phyloP scores from a whole-genome alignment of 2,329 filamentous ascomycete genomes.

The Sporothrix humicola region DNA sequence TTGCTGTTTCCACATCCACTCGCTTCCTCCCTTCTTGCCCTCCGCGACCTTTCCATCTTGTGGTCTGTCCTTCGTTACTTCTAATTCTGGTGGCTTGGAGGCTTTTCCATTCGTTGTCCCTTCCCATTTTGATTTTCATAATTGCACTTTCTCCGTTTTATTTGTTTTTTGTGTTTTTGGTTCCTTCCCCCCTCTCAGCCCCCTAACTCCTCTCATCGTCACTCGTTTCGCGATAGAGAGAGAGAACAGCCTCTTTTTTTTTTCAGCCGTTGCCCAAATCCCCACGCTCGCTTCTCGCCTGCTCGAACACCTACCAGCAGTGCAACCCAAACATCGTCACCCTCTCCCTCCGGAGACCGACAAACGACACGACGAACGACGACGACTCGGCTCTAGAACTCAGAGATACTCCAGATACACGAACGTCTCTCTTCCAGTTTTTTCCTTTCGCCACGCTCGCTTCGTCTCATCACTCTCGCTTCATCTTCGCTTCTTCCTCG shows the following conservation, averaged over 20 bases:
- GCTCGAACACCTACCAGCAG: conserved; percentile 10
- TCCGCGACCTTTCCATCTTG: background rate
- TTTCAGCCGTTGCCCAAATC: conserved; percentile 1
- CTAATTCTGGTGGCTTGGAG: conserved; percentile 14
- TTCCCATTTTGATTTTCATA: conserved; percentile 20
- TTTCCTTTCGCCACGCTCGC: background rate
- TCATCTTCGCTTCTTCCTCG: background rate
- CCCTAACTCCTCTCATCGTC: conserved; percentile 24
- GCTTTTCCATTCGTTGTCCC: conserved; percentile 19
- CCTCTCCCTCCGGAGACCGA: background rate
- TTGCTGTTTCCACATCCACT: background rate
- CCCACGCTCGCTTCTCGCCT: conserved; percentile 25
- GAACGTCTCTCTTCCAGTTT: background rate
- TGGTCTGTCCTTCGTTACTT: conserved; percentile 23
- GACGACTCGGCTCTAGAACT: background rate
- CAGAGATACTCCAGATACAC: background rate
- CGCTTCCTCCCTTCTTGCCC: conserved; percentile 6
- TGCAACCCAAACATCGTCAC: conserved; percentile 21
- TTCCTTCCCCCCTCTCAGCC: background rate
- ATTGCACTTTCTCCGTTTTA: conserved; percentile 9
- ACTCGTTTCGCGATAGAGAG: conserved; percentile 32
- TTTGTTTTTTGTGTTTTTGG: conserved; percentile 10
- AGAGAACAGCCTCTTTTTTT: conserved; percentile 28
- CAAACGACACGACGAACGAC: conserved; percentile 3
- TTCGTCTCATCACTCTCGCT: background rate